phyloP scores from a whole-genome alignment of 129 eudicot species.

The Tagetes erecta region DNA sequence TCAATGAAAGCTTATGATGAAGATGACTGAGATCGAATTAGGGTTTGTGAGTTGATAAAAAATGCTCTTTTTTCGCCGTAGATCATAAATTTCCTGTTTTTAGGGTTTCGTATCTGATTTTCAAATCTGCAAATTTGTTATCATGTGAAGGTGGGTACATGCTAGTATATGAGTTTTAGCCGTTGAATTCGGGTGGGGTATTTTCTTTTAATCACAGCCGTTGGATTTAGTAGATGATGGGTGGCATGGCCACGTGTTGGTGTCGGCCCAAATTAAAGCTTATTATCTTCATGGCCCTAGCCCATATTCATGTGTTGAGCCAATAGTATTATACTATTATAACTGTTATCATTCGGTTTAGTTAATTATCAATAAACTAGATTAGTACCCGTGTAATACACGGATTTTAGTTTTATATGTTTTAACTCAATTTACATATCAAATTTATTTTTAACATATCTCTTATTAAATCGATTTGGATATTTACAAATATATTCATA shows the following conservation, averaged over 20 bases:
- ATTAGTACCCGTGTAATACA: no score
- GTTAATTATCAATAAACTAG: no score
- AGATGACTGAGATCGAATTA: slow-evolving; percentile 21
- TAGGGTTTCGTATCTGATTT: slow-evolving; percentile 34
- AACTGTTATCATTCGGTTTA: no score
- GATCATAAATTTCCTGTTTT: slow-evolving; percentile 9
- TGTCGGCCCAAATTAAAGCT: slow-evolving; percentile 30
- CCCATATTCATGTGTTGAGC: neutral
- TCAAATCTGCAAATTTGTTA: slow-evolving; percentile 19
- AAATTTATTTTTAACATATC: no score
- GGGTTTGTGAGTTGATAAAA: slow-evolving; percentile 35
- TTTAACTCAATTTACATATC: no score
- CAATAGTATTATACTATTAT: no score
- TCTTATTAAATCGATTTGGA: no score
- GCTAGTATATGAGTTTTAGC: slow-evolving; percentile 28
- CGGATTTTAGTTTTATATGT: no score
- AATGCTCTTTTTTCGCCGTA: slow-evolving; percentile 27
- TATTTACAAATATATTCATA: no score
- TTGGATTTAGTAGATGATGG: slow-evolving; percentile 26
- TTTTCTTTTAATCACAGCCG: slow-evolving; percentile 38
- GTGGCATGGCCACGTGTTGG: slow-evolving; percentile 15
- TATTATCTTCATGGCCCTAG: slow-evolving; percentile 16
- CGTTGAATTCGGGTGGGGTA: slow-evolving; percentile 47
- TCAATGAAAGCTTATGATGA: slow-evolving; percentile 5
- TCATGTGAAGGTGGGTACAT: slow-evolving; percentile 32